Base-by-base conservation (phyloP, 1,284 basidiomycete species). In the Cutaneotrichosporon cutaneum region DNA sequence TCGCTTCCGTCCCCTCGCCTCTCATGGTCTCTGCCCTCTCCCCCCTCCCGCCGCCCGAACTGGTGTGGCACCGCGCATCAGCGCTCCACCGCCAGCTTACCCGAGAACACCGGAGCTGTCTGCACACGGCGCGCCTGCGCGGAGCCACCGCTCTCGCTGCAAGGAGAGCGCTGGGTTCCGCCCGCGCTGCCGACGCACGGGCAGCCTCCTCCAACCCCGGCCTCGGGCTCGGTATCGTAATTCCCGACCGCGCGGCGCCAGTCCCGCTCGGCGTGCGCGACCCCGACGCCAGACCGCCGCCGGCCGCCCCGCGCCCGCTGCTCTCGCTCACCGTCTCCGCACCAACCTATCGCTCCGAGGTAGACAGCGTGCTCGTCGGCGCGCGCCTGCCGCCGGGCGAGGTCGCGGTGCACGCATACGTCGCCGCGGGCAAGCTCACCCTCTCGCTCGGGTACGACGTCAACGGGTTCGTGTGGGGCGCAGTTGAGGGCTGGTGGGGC, bases 311-410 rank as follows among this genome's bases (percentile, higher is more conserved):
- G 44, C 88, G 88, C 6, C 81, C 90, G 54, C 82, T 91, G 59
- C 90, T 89, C 0, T 77, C 90, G 44, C 90, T 88, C 10, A 81
- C 92, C 61, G 82, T 87, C 24, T 92, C 91, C 79, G 84, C 86
- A 64, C 88, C 90, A 72, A 77, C 81, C 13, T 90, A 85, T 78
- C 2, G 22, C 82, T 83, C 11, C 72, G 80, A 0, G 74, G 85
- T 77, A 35, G 65, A 22, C 79, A 91, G 33, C 84, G 87, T 66
- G 85, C 85, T 16, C 80, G 90, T 89, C 3, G 90, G 89, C 0
- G 89, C 87, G 5, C 82, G 90, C 9, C 89, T 90, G 73, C 84
- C 88, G 2, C 68, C 83, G 0, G 86, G 88, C 2, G 89, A 85
- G 9, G 85, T 90, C 82, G 79, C 91, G 44, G 75, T 92, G 21